Evolutionary conservation across 169 alveolate genomes (phyloP).

Genomic region (Perkinsus chesapeaki): DNA sequence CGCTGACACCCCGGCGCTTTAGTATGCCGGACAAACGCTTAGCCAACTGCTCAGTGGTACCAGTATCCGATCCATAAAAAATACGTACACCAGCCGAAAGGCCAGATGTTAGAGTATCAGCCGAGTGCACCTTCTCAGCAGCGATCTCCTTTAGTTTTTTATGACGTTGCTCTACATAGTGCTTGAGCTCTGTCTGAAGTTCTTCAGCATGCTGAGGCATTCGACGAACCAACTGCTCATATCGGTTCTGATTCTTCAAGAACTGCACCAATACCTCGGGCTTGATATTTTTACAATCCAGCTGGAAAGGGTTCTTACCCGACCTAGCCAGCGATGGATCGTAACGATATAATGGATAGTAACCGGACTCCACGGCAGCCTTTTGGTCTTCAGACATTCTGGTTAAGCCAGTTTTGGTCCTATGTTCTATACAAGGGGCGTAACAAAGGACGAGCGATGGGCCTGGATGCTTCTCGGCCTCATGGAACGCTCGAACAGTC

Average conservation of each 20-base stretch:
- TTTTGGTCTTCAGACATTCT: conserved; percentile 21
- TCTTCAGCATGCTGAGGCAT: background rate
- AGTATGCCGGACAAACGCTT: background rate
- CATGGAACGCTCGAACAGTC: conserved; percentile 37
- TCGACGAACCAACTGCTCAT: background rate
- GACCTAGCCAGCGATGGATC: conserved; percentile 24
- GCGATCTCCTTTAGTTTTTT: background rate
- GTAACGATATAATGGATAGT: conserved; percentile 42
- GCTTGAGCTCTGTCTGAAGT: background rate
- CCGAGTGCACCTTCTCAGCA: background rate
- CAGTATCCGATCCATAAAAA: conserved; percentile 6
- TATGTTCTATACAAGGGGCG: conserved; percentile 52
- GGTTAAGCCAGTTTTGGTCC: conserved; percentile 14
- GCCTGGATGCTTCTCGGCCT: conserved; percentile 46
- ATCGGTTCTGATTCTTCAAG: background rate
- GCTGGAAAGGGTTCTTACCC: conserved; percentile 27
- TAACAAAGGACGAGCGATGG: conserved; percentile 46
- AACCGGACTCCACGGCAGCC: conserved; percentile 46
- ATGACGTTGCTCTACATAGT: background rate
- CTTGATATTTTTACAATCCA: conserved; percentile 31
- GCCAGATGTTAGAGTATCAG: background rate
- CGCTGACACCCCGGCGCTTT: background rate
- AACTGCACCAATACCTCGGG: background rate
- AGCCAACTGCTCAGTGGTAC: conserved; percentile 4
- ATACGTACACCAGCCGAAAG: background rate